Evolutionary conservation across 83 land plant species (phyloP).

Genomic region (Thuja plicata): DNA sequence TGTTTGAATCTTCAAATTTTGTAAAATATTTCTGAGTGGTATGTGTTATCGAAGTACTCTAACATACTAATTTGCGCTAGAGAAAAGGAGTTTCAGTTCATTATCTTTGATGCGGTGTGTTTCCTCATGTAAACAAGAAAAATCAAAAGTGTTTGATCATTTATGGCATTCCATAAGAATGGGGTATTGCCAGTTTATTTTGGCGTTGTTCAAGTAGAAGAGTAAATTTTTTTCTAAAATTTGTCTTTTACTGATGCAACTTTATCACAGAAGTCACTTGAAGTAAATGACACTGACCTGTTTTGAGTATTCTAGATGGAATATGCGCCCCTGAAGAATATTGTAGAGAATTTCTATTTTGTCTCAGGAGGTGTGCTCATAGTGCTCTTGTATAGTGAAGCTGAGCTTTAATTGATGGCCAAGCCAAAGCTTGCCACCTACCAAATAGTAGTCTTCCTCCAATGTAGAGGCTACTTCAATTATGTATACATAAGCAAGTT

Average conservation of each 20-base stretch:
- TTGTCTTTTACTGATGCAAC: conserved; percentile 5
- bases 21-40: background rate
- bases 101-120: conserved; percentile 12
- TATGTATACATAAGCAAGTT: conserved; percentile 16
- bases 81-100: conserved; percentile 8
- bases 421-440: conserved; percentile 13
- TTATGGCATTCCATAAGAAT: conserved; percentile 2
- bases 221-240: background rate
- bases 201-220: background rate
- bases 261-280: conserved; percentile 13
- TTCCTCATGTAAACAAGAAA: conserved; percentile 7
- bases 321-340: conserved; percentile 14
- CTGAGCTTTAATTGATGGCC: conserved; percentile 2
- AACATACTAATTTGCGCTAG: conserved; percentile 1
- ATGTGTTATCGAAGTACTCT: background rate
- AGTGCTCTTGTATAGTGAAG: conserved; percentile 12
- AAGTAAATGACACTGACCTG: conserved; percentile 7
- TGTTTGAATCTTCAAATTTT: conserved; percentile 2
- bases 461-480: conserved; percentile 13
- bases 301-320: conserved; percentile 9
- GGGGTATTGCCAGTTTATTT: background rate
- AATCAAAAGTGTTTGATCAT: background rate
- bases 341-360: conserved; percentile 11
- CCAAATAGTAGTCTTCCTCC: conserved; percentile 9
- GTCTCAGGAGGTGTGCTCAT: conserved; percentile 14